Base-by-base conservation (phyloP, 768 basidiomycete genomes). In the Boletus vermiculosoides region DNA sequence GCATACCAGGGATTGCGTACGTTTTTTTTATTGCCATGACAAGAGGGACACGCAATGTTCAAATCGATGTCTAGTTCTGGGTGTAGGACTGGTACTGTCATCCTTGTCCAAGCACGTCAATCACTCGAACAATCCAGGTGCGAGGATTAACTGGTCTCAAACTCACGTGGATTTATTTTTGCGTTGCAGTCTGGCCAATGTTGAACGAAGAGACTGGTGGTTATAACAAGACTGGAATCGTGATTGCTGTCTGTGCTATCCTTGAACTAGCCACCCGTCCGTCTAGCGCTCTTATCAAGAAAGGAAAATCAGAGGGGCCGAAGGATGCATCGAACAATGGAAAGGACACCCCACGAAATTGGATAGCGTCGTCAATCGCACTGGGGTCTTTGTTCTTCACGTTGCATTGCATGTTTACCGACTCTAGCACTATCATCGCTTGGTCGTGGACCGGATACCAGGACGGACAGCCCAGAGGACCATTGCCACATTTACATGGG, bases 371-470 rank as follows among this genome's bases (percentile, higher is more conserved):
- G 3, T 81, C 86, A 0, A 59, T 89, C 13, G 80, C 87, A 0
- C 74, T 91, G 10, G 90, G 88, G 3, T 80, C 83, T 33, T 73
- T 90, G 30, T 68, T 94, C 11, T 93, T 89, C 73, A 80, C 82
- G 13, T 66, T 92, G 0, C 88, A 93, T 63, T 85, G 83, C 45
- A 77, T 92, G 42, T 74, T 92, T 50, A 80, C 85, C 3, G 92
- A 95, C 55, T 75, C 88, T 2, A 87, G 85, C 61, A 90, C 91
- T 0, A 79, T 93, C 45, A 79, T 94, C 56, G 84, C 90, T 20
- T 93, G 90, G 88, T 87, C 89, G 2, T 95, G 92, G 92, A 88
- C 90, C 0, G 92, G 92, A n/a, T 94, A 87, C 60, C 80, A 83
- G 22, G 75, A 86, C 44, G 73, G 79, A 37, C 66, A 66, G 4